A percentile compares a stretch with the other conserved stretches of the same genome.
Conservation (phyloP, 257 asterid genomes). For the Schizonepeta tenuifolia region DNA sequence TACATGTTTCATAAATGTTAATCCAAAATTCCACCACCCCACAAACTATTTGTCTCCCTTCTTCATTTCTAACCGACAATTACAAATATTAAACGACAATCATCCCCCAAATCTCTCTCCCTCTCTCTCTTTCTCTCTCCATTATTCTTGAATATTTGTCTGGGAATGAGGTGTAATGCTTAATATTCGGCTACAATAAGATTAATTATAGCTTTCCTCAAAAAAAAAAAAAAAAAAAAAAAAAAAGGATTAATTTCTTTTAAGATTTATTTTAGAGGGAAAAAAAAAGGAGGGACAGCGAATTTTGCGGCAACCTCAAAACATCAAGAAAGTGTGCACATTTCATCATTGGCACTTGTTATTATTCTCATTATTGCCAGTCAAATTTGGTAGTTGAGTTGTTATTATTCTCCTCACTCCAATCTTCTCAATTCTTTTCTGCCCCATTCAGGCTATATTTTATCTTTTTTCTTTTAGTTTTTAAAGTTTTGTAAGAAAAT, state of each 20-base stretch:
- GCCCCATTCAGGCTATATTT: neutral
- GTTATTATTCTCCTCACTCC: constrained; percentile 33
- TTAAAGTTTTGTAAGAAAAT: neutral
- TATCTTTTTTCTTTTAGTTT: neutral
- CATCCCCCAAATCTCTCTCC: constrained; percentile 37
- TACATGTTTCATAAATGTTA: constrained; percentile 32
- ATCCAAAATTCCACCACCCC: constrained; percentile 34
- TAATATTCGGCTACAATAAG: constrained; percentile 36
- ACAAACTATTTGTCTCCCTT: constrained; percentile 13
- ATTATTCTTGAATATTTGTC: constrained; percentile 13
- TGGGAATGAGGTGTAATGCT: constrained; percentile 47
- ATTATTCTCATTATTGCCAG: constrained; percentile 40
- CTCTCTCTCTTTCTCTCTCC: constrained; percentile 25
- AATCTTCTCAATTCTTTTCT: constrained; percentile 8
- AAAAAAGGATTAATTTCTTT: no score
- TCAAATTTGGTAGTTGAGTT: constrained; percentile 37
- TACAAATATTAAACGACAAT: constrained; percentile 43
- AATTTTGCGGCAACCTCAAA: constrained; percentile 37
- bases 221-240: no score
- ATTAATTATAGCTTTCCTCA: neutral
- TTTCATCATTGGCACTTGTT: constrained; percentile 45
- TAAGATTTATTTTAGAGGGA: neutral
- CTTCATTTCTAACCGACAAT: neutral
- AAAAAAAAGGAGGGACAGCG: constrained; percentile 36
- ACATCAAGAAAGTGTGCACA: constrained; percentile 40